Evolutionary conservation across 371 early-diverging fungal species (phyloP).

Genomic region (Syncephalis plumigaleata): DNA sequence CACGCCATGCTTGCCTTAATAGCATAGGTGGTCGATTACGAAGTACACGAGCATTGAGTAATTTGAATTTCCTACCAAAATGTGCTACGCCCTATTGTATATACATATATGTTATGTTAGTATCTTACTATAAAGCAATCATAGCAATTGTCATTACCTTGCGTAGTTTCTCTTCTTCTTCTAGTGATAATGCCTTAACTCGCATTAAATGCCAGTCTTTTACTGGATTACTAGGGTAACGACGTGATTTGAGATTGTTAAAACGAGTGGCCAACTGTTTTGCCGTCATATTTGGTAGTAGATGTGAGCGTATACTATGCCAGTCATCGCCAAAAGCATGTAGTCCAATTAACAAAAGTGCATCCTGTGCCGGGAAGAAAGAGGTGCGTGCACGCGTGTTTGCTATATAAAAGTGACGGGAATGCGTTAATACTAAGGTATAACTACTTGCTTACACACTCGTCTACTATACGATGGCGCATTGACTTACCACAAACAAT

Average conservation of each 20-base stretch:
- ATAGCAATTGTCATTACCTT: constrained; percentile 1
- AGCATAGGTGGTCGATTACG: constrained; percentile 17
- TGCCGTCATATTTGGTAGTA: constrained; percentile 20
- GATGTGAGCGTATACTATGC: constrained; percentile 16
- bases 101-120: background rate
- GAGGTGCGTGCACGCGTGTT: background rate
- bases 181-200: constrained; percentile 18
- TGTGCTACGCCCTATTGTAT: constrained; percentile 10
- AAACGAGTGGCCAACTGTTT: constrained; percentile 20
- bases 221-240: constrained; percentile 15
- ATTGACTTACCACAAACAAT: background rate
- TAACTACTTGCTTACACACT: constrained; percentile 1
- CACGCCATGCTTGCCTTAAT: constrained; percentile 15
- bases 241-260: constrained; percentile 16
- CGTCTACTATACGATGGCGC: background rate
- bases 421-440: background rate
- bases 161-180: constrained; percentile 20
- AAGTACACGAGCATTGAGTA: constrained; percentile 13
- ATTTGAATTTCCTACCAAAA: constrained; percentile 18
- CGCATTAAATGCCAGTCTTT: constrained; percentile 15
- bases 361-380: constrained; percentile 14
- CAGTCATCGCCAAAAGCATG: constrained; percentile 22
- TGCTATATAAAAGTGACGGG: background rate
- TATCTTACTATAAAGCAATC: background rate
- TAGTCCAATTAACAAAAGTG: constrained; percentile 16